Percentiles rank a stretch among this genome's conserved stretches.
Conservation (phyloP, 768 basidiomycete genomes). For the Pisolithus sp. region DNA sequence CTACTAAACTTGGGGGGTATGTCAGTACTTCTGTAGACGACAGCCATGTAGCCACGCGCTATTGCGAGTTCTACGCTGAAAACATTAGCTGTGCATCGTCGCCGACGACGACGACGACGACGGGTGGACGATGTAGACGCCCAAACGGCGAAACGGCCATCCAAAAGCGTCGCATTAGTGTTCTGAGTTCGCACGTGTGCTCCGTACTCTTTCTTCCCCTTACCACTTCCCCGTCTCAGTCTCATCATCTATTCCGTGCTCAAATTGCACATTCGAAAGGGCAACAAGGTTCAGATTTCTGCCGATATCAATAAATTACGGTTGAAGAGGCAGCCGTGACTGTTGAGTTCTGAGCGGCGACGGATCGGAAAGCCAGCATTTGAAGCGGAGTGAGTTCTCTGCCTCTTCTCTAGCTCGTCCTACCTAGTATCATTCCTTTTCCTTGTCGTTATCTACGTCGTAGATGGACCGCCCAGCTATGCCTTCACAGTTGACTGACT, state of each 20-base stretch:
- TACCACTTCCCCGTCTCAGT: slow-evolving; percentile 19
- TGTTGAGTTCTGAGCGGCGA: slow-evolving; percentile 31
- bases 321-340: slow-evolving; percentile 9
- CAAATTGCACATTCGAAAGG: slow-evolving; percentile 4
- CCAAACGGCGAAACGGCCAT: slow-evolving; percentile 14
- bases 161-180: slow-evolving; percentile 17
- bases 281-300: slow-evolving; percentile 6
- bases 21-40: slow-evolving; percentile 5
- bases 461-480: slow-evolving; percentile 4
- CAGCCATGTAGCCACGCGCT: slow-evolving; percentile 11
- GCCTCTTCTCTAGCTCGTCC: neutral
- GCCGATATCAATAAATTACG: slow-evolving; percentile 5
- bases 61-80: slow-evolving; percentile 15
- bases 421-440: neutral
- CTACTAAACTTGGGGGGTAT: slow-evolving; percentile 7
- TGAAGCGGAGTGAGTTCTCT: slow-evolving; percentile 31
- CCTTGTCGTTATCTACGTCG: neutral
- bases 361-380: slow-evolving; percentile 32
- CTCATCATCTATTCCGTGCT: slow-evolving; percentile 4
- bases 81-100: slow-evolving; percentile 1
- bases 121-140: slow-evolving; percentile 6
- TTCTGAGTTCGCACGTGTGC: slow-evolving; percentile 29
- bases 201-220: slow-evolving; percentile 20
- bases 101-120: slow-evolving; percentile 8
- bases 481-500: slow-evolving; percentile 6